Base-by-base conservation (phyloP, 108 stramenopile species). In the Skeletonema menzelii region DNA sequence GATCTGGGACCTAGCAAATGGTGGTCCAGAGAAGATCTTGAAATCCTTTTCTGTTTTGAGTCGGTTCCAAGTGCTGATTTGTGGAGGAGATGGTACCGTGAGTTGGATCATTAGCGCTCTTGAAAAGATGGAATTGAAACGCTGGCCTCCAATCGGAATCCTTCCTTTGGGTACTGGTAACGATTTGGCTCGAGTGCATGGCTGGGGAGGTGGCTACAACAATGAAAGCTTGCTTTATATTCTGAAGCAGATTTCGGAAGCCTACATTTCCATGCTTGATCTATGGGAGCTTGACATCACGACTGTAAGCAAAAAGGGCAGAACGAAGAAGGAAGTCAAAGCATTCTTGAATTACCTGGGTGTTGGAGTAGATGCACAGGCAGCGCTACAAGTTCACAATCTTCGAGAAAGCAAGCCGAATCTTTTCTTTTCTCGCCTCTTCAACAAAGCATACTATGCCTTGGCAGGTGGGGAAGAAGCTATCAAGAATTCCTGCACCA, bases 41-140 rank as follows among this genome's bases (percentile, higher is more conserved):
- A 82, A 87, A 69, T 89, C 89, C 8, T 93, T 92, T 70, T 79
- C 81, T 34, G 81, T 63, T 14, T 72, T 97, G 11, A 86, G 76
- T 53, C 70, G 85, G 12, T 74, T 93, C 12, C 82, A 94, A 44
- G 85, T 97, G 30, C 65, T 97, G 55, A 85, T 95, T 26, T 95
- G 94, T 69, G 96, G 96, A 11, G 96, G 96, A 2, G 96, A 97
- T 70, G 96, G 96, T 8, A 97, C 93, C n/a, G 92, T 95, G 3
- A 90, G 89, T 65, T 97, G 96, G 96, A 94, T 97, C 40, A 83
- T 97, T 20, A 83, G 76, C 58, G 82, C 84, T n/a, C 73, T 96
- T 11, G 92, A 94, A 58, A 85, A 83, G 57, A 82, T 96, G 89
- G 69, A 88, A 11, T 65, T 94, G 46, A 75, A 88, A 49, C 75